Evolutionary conservation across 106 monocot species (phyloP), one percentile per base, ranked within the genome.

Genomic region (Hemerocallis citrina): DNA sequence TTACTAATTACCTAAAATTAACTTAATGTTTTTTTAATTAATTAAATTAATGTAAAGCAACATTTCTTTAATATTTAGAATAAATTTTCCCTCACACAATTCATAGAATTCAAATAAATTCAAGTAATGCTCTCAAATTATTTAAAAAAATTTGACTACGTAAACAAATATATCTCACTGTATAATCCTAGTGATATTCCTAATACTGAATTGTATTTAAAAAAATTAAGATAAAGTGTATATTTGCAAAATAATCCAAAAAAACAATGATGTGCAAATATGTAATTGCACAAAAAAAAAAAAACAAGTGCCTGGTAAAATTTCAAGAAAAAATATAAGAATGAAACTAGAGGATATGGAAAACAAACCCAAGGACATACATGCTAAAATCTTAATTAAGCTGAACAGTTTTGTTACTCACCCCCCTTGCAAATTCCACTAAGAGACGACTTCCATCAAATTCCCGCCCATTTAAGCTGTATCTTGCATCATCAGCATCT

Each of bases 401-500:
- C 49, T 6, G 24, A 19, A 4, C 13, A 49, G 7, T 15, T 37
- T 25, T n/a, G 11, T 7, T 1, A 61, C 78, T 60, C 78, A 95
- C 86, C 70, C 94, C 94, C 61, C 69, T 84, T 4, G 95, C 90
- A 75, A 90, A 84, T 67, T 96, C 90, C 23, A 96, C 95, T 33
- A 79, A 64, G 28, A 96, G 63, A 14, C 95, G 95, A 55, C 80
- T 79, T 43, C 95, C 95, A 70, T 96, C 90, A 70, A 96, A 76
- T 0, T 96, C 90, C 27, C 90, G 68, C 4, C 95, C 95, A 72
- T 96, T 71, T 24, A 96, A 57, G 49, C 61, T 71, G 45, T 96
- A 87, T 42, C 86, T 76, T 59, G 95, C 95, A 79, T 96, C 90
- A 70, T 90, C 95, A 37, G 89, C 95, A 76, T 98, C 96, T 22